A percentile compares a stretch with the other conserved stretches of the same genome.
Conservation (phyloP, 148 eudicot genomes). For the Gaultheria prostrata region DNA sequence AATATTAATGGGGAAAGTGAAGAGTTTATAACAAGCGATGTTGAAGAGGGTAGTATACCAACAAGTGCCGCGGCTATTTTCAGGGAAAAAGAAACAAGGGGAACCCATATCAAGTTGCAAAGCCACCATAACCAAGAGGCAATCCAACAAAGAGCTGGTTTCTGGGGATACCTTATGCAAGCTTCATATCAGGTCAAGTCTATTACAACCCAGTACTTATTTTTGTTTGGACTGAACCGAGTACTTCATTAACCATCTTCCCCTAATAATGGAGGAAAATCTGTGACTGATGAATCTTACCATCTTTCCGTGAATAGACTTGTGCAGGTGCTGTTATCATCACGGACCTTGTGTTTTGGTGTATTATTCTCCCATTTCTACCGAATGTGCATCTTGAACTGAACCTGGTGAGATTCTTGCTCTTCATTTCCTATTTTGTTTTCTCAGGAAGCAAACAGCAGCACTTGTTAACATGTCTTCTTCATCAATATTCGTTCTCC, state of each 20-base stretch:
- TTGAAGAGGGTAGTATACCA: slow-evolving; percentile 22
- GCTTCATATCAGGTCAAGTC: slow-evolving; percentile 46
- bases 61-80: neutral
- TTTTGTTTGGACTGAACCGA: neutral
- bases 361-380: slow-evolving; percentile 62
- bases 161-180: slow-evolving; percentile 70
- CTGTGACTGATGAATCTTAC: neutral
- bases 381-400: slow-evolving; percentile 43
- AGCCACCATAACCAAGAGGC: slow-evolving; percentile 27
- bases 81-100: slow-evolving; percentile 7
- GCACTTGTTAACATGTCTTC: neutral
- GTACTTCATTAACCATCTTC: neutral
- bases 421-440: neutral
- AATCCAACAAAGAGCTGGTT: slow-evolving; percentile 36
- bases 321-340: slow-evolving; percentile 69
- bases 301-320: slow-evolving; percentile 35
- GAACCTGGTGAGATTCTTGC: slow-evolving; percentile 41
- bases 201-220: neutral
- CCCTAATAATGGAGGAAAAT: neutral
- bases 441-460: neutral
- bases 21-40: slow-evolving; percentile 20
- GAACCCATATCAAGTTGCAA: slow-evolving; percentile 24
- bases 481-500: neutral
- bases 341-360: slow-evolving; percentile 67
- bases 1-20: slow-evolving; percentile 16